Base-by-base conservation (phyloP, 371 early-diverging fungal species). In the Mucor indicus region DNA sequence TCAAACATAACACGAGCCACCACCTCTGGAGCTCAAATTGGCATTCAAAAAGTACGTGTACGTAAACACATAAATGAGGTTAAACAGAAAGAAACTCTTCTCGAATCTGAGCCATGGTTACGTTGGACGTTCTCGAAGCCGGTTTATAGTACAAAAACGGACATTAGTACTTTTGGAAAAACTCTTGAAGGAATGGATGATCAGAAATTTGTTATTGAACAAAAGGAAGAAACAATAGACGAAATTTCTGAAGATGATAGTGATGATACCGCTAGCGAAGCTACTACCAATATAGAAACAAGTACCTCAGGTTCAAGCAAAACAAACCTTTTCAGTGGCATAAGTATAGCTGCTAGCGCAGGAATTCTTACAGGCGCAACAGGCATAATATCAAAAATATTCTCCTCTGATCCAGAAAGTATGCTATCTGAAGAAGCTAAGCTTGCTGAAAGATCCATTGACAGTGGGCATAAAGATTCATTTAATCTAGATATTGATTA, bases 51-150 rank as follows among this genome's bases (percentile, higher is more conserved):
- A 31, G 27, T 69, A 20, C 60, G 44, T 21, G 61, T 67, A 13
- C 50, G 44, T 16, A 62, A 55, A 30, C 53, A 40, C 13, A 41
- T 57, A 12, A 58, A 57, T 13, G 54, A 49, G 19, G 19, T 57
- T 19, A 64, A 62, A 19, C 63, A 64, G 27, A 54, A 66, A 39
- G 59, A 61, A 21, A 35, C 53, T 2, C 23, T 44, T 10, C 46
- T 69, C 24, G 53, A 51, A 12, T 66, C 73, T 20, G 64, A 67
- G 19, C 10, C 43, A 8, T 69, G 70, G 70, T 25, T 69, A 22
- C 53, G 54, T 22, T 74, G 74, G 74, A 21, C 42, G 4, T 67
- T 74, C 57, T 65, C 68, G 13, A 60, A 52, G 11, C 74, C 74
- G 39, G 63, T 67, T 10, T 74, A 60, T 44, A 38, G 67, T 35